These are phyloP conservation scores for Amauroascus niger DNA, from an alignment of 2,329 filamentous ascomycete species.

Conservation along the genomic window DNA sequence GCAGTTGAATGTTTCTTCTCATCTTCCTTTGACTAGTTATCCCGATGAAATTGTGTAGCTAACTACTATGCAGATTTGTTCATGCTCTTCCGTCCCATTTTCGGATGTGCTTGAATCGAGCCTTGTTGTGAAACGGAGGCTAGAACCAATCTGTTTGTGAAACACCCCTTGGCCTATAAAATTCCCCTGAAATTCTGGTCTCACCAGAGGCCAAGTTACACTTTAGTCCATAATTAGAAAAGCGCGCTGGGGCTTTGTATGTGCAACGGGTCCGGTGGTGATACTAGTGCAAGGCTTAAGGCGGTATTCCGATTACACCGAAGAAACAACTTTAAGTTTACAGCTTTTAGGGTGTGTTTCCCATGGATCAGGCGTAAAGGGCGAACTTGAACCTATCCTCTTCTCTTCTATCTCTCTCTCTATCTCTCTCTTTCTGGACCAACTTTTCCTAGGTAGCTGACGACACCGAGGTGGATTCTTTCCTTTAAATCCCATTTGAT, in stretches of 20 bases:
- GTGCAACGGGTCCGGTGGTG: slow-evolving; percentile 5
- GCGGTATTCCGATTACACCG: slow-evolving; percentile 1
- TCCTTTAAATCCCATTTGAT: slow-evolving; percentile 2
- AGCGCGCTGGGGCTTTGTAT: background rate
- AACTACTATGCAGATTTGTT: no score
- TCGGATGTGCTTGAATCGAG: no score
- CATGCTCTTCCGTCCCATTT: background rate
- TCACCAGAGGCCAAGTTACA: background rate
- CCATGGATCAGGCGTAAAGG: background rate
- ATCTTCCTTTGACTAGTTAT: no score
- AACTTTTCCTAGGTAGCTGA: slow-evolving; percentile 6
- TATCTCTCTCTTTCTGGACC: no score
- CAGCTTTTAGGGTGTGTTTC: background rate
- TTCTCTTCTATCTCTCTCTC: background rate
- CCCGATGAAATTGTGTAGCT: no score
- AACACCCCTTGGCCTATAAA: background rate
- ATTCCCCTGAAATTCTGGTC: slow-evolving; percentile 1
- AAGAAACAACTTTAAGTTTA: background rate
- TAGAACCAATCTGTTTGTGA: slow-evolving; percentile 2
- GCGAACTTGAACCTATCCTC: slow-evolving; percentile 2
- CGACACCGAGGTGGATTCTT: slow-evolving; percentile 6
- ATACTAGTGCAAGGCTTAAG: background rate
- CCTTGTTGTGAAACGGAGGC: background rate
- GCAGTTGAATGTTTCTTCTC: no score
- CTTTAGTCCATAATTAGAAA: background rate